Base-by-base conservation (phyloP, 2,329 filamentous ascomycete species). In the Pestalotiopsis sp. region DNA sequence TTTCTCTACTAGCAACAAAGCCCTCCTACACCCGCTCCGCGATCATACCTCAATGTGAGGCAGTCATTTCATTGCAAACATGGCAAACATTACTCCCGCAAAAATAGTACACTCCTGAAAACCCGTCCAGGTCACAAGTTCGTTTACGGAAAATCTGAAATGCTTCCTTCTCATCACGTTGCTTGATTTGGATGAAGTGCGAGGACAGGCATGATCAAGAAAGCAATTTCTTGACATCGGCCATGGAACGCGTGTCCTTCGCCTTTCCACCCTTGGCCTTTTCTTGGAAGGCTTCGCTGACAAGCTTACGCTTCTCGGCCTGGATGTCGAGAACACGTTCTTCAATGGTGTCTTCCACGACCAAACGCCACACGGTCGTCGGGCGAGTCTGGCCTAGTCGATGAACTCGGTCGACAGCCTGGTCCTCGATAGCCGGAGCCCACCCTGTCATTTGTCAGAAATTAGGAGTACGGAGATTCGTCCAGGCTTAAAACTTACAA, bases 351-450 rank as follows among this genome's bases (percentile, higher is more conserved):
- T 85, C 88, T 73, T 97, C 92, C 82, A 97, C 92, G 1, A 97
- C 89, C 11, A 97, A 83, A 61, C 94, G 85, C 85, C 93, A 96
- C 1, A 97, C 91, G 1, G 89, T 94, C 0, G 92, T 94, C 70
- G 91, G 87, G 49, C 92, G 87, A 71, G 87, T 95, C 81, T 97
- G 95, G 0, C 94, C 94, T 0, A 97, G 85, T 0, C 94, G 87
- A 77, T 97, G 93, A 6, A 97, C 94, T 4, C 94, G 91, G 77
- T 97, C 94, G 2, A 97, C 87, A 3, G 95, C 95, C 78, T 97
- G 94, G 73, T 97, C 94, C 79, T 97, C 94, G 67, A 97, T 96
- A 0, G 94, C 94, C 0, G 94, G 94, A 1, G 94, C 94, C 92
- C 94, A 97, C 94, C 93, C 84, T 81, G 17, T 31, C 9, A 36